phyloP scores from a whole-genome alignment of 139 green algal species.

The Haematococcus lacustris region DNA sequence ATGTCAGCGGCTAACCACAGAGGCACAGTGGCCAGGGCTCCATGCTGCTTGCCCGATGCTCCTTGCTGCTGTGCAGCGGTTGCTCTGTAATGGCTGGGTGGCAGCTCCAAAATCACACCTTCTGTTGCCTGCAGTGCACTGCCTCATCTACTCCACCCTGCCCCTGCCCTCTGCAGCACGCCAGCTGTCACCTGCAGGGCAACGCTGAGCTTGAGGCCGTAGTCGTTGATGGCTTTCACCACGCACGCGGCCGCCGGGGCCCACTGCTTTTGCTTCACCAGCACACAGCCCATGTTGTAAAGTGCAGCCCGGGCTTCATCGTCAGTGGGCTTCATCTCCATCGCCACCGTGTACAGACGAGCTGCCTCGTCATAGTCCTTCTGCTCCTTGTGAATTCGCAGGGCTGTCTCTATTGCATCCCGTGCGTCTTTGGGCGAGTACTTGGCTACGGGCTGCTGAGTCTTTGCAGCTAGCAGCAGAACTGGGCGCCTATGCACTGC shows the following conservation, averaged over 20 bases:
- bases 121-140: too few relatives aligned
- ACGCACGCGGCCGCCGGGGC: slow-evolving; percentile 65
- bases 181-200: slow-evolving; percentile 53
- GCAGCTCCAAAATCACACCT: slow-evolving; percentile 54
- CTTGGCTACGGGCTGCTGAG: too few relatives aligned
- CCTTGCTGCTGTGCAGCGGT: slow-evolving; percentile 91
- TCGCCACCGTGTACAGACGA: slow-evolving; percentile 55
- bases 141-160: too few relatives aligned
- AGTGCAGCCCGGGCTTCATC: slow-evolving; percentile 81
- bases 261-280: slow-evolving; percentile 70
- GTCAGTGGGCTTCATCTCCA: slow-evolving; percentile 61
- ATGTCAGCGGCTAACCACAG: slow-evolving; percentile 46
- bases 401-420: slow-evolving; percentile 57
- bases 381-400: slow-evolving; percentile 41
- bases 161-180: too few relatives aligned
- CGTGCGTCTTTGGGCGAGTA: slow-evolving; percentile 28
- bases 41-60: slow-evolving; percentile 66
- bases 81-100: slow-evolving; percentile 74
- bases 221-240: slow-evolving; percentile 66
- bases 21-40: slow-evolving; percentile 68
- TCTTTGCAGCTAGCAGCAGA: too few relatives aligned
- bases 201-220: slow-evolving; percentile 74
- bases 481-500: too few relatives aligned
- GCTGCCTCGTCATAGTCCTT: slow-evolving; percentile 50
- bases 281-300: slow-evolving; percentile 88